Evolutionary conservation across 129 eudicot genomes (phyloP), one percentile per base, ranked within the genome.

Genomic region (Silybum marianum): DNA sequence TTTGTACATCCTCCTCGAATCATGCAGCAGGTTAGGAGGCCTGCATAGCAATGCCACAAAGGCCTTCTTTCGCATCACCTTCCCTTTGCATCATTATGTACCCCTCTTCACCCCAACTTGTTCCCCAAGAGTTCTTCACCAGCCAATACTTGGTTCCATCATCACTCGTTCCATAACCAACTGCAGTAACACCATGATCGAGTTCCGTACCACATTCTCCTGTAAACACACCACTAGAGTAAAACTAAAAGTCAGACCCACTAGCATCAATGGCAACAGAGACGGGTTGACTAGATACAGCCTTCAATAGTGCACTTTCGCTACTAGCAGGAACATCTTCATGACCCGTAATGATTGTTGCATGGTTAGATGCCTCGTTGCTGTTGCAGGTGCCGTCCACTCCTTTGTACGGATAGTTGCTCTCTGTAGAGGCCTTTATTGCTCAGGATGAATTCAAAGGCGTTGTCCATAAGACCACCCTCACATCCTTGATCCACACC

Each of bases 191-290:
- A 22, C 82, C 75, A 65, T 78, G 75, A 4, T 75, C 79, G 11
- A 75, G 79, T 22, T 75, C 69, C 1, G 69, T 75, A 4, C 79
- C 69, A 36, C 81, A 78, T 34, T 76, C 72, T 21, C 72, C 72
- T 2, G 72, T 76, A 9, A 76, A 76, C 8, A 40, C 65, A 39
- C 81, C 74, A 5, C 81, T 78, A 0, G 83, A 78, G 30, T 83
- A 83, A 75, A 83, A 70, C 69, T 83, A 83, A 75, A 83, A 83
- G 75, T 83, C 83, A 9, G 75, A 65, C 26, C 87, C 87, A 19
- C 83, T 71, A 34, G 86, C 82, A 71, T 77, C 86, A 71, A 77
- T 83, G 74, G 87, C 87, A 28, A 84, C 84, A n/a, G 84, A 84
- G 67, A 0, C 19, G 30, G 80, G 73, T 30, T 63, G 73, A 77